Percentiles rank a stretch among this genome's conserved stretches.
These are phyloP conservation scores for Gossypium ekmanianum DNA, from an alignment of 345 rosid species.

Conservation along the genomic window DNA sequence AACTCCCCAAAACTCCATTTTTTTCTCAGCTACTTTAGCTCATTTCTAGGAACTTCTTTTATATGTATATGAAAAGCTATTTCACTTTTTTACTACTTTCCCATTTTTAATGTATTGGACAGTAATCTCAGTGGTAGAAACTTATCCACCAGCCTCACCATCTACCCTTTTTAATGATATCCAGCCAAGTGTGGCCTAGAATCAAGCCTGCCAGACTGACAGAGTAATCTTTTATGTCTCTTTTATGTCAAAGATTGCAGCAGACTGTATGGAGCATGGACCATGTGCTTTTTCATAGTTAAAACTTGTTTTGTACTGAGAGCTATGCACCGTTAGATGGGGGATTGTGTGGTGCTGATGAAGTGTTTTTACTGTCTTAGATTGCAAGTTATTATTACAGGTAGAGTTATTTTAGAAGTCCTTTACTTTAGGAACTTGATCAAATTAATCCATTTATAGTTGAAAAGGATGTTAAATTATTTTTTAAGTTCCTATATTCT, in stretches of 20 bases:
- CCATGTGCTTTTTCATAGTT: not conserved
- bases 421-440: no score
- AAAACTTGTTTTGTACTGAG: not conserved
- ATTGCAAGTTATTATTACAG: not conserved
- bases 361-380: not conserved
- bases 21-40: not conserved
- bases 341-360: not conserved
- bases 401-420: no score
- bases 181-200: not conserved
- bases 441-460: no score
- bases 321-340: not conserved
- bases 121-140: not conserved
- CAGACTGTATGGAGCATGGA: no score
- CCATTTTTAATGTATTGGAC: not conserved
- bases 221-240: no score
- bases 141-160: not conserved
- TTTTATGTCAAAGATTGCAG: no score
- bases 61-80: not conserved
- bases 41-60: not conserved
- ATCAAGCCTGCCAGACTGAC: no score
- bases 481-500: no score
- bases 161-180: not conserved
- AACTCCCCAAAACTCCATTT: conserved; percentile 27
- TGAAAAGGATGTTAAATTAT: no score
- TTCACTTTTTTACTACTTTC: not conserved